Evolutionary conservation across 2,329 filamentous ascomycete species (phyloP).

Genomic region (Tolypocladium amazonense): DNA sequence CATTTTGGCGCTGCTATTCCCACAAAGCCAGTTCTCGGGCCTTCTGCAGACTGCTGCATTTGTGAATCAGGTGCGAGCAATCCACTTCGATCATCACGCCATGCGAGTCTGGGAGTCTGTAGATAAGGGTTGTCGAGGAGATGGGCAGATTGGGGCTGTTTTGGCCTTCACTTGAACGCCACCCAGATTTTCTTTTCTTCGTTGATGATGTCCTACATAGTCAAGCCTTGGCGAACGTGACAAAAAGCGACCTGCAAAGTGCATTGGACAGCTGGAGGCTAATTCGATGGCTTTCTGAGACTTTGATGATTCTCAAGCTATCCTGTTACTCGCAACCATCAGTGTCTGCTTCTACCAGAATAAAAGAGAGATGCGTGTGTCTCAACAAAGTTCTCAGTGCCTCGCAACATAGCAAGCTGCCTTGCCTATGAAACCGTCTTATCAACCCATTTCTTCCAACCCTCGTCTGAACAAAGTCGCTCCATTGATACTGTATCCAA

Average conservation of each 20-base stretch:
- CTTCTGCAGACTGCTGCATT: too few relatives aligned
- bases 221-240: not conserved
- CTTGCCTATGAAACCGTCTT: not conserved
- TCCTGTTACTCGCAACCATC: not conserved
- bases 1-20: too few relatives aligned
- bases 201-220: not conserved
- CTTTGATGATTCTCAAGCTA: not conserved
- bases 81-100: too few relatives aligned
- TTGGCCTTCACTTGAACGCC: not conserved
- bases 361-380: too few relatives aligned
- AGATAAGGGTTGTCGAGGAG: too few relatives aligned
- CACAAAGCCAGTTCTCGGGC: too few relatives aligned
- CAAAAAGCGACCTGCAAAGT: not conserved
- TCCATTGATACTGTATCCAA: conserved; percentile 19
- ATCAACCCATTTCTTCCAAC: conserved; percentile 18
- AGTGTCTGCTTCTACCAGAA: not conserved
- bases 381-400: not conserved
- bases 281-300: not conserved
- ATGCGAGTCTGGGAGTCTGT: too few relatives aligned
- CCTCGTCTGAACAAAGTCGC: conserved; percentile 11
- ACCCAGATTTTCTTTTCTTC: not conserved
- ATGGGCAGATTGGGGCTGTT: not conserved
- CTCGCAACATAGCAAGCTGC: not conserved
- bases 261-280: not conserved
- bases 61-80: too few relatives aligned